These are phyloP conservation scores for Hippophae tibetana DNA, from an alignment of 306 rosid species.

Conservation along the genomic window DNA sequence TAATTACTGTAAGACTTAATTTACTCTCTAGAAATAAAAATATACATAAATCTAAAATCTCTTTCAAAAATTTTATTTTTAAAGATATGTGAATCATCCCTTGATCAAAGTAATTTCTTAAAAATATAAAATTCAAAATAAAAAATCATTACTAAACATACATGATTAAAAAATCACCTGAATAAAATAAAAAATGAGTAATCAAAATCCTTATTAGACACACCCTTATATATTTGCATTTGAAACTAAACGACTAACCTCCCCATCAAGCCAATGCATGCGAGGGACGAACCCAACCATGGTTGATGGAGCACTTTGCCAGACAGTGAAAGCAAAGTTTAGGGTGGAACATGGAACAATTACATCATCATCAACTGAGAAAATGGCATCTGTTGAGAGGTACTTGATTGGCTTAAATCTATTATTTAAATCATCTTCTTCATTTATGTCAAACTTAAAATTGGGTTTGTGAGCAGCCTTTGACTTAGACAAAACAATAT, in stretches of 20 bases:
- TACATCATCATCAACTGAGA: slow-evolving; percentile 53
- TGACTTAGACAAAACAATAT: slow-evolving; percentile 27
- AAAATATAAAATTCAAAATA: no score
- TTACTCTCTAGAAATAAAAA: no score
- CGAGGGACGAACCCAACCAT: slow-evolving; percentile 65
- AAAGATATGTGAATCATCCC: no score
- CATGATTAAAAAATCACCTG: no score
- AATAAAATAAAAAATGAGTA: no score
- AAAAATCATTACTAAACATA: no score
- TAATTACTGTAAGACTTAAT: no score
- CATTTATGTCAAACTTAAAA: slow-evolving; percentile 27
- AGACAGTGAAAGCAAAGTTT: slow-evolving; percentile 49
- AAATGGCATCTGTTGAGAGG: slow-evolving; percentile 29
- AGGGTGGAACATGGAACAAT: slow-evolving; percentile 40
- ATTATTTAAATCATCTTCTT: slow-evolving; percentile 25
- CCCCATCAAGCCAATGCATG: slow-evolving; percentile 45
- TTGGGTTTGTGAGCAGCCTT: slow-evolving; percentile 21
- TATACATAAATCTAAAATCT: no score
- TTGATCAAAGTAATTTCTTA: no score
- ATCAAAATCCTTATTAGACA: not conserved
- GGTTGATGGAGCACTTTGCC: slow-evolving; percentile 38
- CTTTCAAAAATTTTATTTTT: no score
- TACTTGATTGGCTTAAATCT: slow-evolving; percentile 34
- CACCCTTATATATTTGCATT: not conserved
- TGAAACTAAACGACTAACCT: slow-evolving; percentile 25